Base-by-base conservation (phyloP, 352 stramenopile species). In the Phytophthora podocarpi region DNA sequence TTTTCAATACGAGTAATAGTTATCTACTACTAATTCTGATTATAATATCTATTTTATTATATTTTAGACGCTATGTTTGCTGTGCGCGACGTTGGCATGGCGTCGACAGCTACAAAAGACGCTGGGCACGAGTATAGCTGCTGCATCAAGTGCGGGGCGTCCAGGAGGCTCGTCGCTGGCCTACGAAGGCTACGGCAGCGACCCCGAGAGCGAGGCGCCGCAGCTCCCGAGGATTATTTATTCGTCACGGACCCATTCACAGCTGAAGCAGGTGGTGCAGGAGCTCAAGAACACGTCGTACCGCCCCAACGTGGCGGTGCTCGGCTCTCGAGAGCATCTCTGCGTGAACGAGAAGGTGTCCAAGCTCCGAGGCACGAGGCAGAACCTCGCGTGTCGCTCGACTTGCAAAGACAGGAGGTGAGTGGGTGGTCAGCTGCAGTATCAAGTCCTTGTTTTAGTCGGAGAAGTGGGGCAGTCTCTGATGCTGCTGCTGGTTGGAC, bases 161-260 rank as follows among this genome's bases (percentile, higher is more conserved):
- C 35, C 51, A 7, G 40, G 41, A 10, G 20, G 13, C 23, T 34
- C 40, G 15, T 49, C 55, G n/a, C 49, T 84, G 30, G 79, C 63
- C 24, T 91, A 93, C 45, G 84, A 93, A 60, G 75, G 77, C 31
- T 70, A 77, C 57, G 72, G 59, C 2, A 80, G 42, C 2, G 52
- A 70, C 28, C 51, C 45, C 26, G 74, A 81, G 45, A 64, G 57
- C 7, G 76, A 83, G 8, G 66, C 68, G 8, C 70, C 67, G 6
- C 50, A 75, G 30, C 46, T 92, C 13, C 90, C 93, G 6, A 88
- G 91, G 20, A 99, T 99, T 58, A 98, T 99, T 66, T 99, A 99
- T 70, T 98, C 97, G 47, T 99, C 96, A 27, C 79, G 97, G 21
- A 99, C 97, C 4, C 97, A 99, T 74, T 98, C 93, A n/a, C 97